A percentile compares a stretch with the other conserved stretches of the same genome.
Evolutionary conservation across 371 early-diverging fungal species (phyloP).

Genomic region (Apophysomyces ossiformis): DNA sequence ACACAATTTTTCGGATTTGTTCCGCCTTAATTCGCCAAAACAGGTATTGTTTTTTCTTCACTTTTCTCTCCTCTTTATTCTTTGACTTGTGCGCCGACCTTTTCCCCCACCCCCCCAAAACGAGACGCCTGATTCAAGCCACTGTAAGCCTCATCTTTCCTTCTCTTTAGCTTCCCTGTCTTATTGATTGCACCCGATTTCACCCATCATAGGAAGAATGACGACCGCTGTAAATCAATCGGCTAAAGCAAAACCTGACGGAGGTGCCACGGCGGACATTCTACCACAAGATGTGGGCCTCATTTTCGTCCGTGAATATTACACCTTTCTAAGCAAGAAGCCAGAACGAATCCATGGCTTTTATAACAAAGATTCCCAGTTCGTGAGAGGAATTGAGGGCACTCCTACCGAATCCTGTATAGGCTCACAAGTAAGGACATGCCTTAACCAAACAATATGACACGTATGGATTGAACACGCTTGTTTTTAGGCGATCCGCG

Average conservation of each 20-base stretch:
- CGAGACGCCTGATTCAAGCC: conserved; percentile 9
- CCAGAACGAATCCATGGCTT: conserved; percentile 86
- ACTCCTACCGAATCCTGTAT: conserved; percentile 42
- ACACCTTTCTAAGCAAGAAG: conserved; percentile 89
- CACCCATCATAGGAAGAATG: neutral
- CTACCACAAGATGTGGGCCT: conserved; percentile 81
- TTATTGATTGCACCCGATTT: neutral
- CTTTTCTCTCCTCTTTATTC: neutral
- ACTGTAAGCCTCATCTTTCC: conserved; percentile 6
- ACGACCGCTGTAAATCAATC: conserved; percentile 4
- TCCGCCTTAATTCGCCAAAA: neutral
- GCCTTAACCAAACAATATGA: neutral
- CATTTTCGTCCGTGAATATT: conserved; percentile 96
- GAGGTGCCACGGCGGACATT: conserved; percentile 14
- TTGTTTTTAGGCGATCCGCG: conserved; percentile 72
- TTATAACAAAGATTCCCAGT: conserved; percentile 81
- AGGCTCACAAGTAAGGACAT: conserved; percentile 39
- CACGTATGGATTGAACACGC: neutral
- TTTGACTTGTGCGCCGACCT: conserved; percentile 10
- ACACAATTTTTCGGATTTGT: too few species aligned
- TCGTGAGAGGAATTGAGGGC: conserved; percentile 88
- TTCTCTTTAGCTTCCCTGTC: neutral
- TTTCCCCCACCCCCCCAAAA: neutral
- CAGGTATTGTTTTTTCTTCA: neutral
- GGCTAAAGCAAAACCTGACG: conserved; percentile 3